A percentile compares a stretch with the other conserved stretches of the same genome.
Conservation (phyloP, 139 green algal species). For the Deuterostichococcus epilithicus region DNA sequence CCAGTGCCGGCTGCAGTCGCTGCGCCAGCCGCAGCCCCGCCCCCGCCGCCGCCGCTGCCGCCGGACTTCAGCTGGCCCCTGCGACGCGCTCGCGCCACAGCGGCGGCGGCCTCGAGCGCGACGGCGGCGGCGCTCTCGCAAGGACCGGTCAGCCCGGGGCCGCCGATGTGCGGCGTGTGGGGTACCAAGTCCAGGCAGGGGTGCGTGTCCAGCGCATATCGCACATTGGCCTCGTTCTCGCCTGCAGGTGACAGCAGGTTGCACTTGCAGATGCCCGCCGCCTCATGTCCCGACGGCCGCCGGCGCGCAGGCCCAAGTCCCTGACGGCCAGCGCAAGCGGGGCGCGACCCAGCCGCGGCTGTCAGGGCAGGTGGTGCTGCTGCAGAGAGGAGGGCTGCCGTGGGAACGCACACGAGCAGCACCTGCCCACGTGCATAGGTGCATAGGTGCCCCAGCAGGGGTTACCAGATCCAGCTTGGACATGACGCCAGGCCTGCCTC, state of each 20-base stretch:
- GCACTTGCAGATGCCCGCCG: background rate
- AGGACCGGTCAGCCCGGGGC: slow-evolving; percentile 41
- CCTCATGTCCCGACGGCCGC: no score
- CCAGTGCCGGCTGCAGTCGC: background rate
- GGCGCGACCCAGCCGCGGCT: no score
- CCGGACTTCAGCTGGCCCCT: background rate
- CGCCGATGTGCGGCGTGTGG: slow-evolving; percentile 50
- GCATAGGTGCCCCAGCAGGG: no score
- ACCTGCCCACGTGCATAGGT: no score
- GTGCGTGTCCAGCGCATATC: slow-evolving; percentile 77
- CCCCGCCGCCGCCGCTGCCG: background rate
- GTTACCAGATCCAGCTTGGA: background rate
- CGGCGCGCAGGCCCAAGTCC: no score
- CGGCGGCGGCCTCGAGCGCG: no score
- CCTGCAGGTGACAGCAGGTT: slow-evolving; percentile 24
- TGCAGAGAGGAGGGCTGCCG: no score
- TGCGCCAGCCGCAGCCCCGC: no score
- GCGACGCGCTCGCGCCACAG: background rate
- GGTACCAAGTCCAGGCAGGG: slow-evolving; percentile 49
- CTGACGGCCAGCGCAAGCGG: no score
- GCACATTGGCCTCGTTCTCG: slow-evolving; percentile 90
- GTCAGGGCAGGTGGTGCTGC: no score
- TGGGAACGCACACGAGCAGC: no score
- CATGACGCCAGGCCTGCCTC: background rate
- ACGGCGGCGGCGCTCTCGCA: slow-evolving; percentile 3